These are phyloP conservation scores for Zygoascus hellenicus DNA, from an alignment of 1,139 yeast species.

Conservation along the genomic window DNA sequence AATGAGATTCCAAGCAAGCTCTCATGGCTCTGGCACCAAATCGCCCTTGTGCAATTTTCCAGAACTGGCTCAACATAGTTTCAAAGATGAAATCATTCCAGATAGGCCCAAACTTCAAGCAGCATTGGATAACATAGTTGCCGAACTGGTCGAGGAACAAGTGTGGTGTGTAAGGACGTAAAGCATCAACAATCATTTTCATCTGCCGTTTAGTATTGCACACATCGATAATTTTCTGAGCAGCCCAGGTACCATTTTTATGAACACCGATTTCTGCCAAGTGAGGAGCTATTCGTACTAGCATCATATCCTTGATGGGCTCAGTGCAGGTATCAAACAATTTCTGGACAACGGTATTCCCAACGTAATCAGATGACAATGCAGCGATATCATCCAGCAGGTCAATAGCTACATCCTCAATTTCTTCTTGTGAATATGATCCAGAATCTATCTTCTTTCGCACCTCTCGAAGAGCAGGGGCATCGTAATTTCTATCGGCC, in stretches of 20 bases:
- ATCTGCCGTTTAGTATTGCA: conserved; percentile 66
- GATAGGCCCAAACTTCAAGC: conserved; percentile 81
- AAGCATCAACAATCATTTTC: conserved; percentile 58
- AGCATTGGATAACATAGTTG: conserved; percentile 91
- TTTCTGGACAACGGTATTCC: conserved; percentile 93
- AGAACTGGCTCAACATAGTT: conserved; percentile 68
- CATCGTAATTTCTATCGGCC: conserved; percentile 65
- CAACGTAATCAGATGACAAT: conserved; percentile 85
- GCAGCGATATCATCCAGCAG: conserved; percentile 90
- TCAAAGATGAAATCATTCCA: conserved; percentile 89
- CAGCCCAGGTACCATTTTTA: conserved; percentile 99
- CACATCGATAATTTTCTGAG: conserved; percentile 86
- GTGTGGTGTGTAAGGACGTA: conserved; percentile 78
- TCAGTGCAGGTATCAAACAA: conserved; percentile 69
- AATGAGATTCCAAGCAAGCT: conserved; percentile 80
- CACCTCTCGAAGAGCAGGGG: conserved; percentile 66
- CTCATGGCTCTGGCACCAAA: conserved; percentile 95
- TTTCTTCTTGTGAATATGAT: conserved; percentile 44
- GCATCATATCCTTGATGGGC: conserved; percentile 71
- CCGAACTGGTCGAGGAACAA: conserved; percentile 94
- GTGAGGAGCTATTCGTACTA: conserved; percentile 70
- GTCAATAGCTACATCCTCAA: conserved; percentile 77
- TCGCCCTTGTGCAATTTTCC: conserved; percentile 80
- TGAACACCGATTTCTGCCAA: conserved; percentile 91
- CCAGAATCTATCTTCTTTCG: conserved; percentile 47